A percentile compares a stretch with the other conserved stretches of the same genome.
Conservation (phyloP, 495 filamentous ascomycete genomes). For the Rusavskia elegans region DNA sequence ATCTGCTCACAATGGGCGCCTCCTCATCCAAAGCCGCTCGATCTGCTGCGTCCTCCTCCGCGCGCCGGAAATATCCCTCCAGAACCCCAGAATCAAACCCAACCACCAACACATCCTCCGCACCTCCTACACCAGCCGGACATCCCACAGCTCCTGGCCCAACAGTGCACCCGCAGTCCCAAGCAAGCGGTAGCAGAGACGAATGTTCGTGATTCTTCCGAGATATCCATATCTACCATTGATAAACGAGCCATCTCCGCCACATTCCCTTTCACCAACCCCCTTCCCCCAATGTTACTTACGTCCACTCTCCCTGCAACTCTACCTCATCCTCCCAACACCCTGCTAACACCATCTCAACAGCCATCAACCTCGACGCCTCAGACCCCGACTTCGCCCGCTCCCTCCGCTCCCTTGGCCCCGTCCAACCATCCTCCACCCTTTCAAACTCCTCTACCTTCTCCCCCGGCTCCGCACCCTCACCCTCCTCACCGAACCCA, state of each 20-base stretch:
- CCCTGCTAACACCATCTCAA: background rate
- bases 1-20: slow-evolving; percentile 38
- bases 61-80: slow-evolving; percentile 41
- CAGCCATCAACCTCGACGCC: slow-evolving; percentile 51
- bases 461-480: slow-evolving; percentile 8
- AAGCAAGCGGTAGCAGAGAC: slow-evolving; percentile 16
- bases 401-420: slow-evolving; percentile 45
- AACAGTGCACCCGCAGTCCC: slow-evolving; percentile 17
- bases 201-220: slow-evolving; percentile 12
- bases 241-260: background rate
- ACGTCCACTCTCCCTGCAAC: too few relatives aligned
- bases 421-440: slow-evolving; percentile 45
- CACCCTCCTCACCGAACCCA: background rate
- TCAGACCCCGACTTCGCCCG: slow-evolving; percentile 47
- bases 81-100: slow-evolving; percentile 23
- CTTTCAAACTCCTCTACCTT: slow-evolving; percentile 39
- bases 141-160: slow-evolving; percentile 16
- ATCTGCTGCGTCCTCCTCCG: slow-evolving; percentile 33
- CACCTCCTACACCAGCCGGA: slow-evolving; percentile 12
- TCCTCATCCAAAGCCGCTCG: slow-evolving; percentile 45
- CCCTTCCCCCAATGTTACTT: background rate
- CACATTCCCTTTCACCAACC: background rate
- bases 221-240: background rate
- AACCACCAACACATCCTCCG: slow-evolving; percentile 15
- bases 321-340: too few relatives aligned